phyloP scores from a whole-genome alignment of 352 stramenopile genomes.

The Globisporangium solare region DNA sequence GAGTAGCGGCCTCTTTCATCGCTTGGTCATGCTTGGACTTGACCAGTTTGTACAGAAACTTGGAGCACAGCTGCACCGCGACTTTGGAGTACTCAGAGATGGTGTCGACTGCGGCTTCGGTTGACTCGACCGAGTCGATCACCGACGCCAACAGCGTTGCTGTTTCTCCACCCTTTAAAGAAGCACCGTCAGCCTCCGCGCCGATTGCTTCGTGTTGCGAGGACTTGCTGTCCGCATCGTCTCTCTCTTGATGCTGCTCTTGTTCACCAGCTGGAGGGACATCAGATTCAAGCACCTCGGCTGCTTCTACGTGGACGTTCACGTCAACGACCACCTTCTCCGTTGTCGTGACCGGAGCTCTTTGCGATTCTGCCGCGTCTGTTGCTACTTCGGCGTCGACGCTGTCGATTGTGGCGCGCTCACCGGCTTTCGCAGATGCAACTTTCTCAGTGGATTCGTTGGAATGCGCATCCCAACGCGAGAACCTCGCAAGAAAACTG shows the following conservation, averaged over 20 bases:
- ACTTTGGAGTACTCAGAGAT: slow-evolving; percentile 24
- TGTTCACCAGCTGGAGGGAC: not conserved
- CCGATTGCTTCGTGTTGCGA: not conserved
- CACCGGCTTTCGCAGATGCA: too few species aligned
- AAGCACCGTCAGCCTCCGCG: not conserved
- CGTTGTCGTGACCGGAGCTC: not conserved
- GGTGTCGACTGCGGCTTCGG: not conserved
- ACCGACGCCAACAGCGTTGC: not conserved
- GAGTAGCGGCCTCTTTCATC: slow-evolving; percentile 30
- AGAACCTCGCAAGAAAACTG: slow-evolving; percentile 1
- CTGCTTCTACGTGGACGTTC: not conserved
- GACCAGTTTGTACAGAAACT: slow-evolving; percentile 33
- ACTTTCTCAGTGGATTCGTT: too few species aligned
- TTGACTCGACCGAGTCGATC: not conserved
- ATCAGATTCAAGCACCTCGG: not conserved
- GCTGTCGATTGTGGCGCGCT: not conserved
- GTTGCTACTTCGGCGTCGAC: not conserved
- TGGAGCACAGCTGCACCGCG: slow-evolving; percentile 33
- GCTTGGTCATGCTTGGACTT: slow-evolving; percentile 32
- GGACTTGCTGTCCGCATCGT: not conserved
- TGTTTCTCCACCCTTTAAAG: not conserved
- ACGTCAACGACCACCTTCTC: not conserved
- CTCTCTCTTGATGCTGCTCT: not conserved
- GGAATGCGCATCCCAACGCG: not conserved
- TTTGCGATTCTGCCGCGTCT: not conserved